Evolutionary conservation across 768 basidiomycete species (phyloP).

Genomic region (Fibroporia radiculosa): DNA sequence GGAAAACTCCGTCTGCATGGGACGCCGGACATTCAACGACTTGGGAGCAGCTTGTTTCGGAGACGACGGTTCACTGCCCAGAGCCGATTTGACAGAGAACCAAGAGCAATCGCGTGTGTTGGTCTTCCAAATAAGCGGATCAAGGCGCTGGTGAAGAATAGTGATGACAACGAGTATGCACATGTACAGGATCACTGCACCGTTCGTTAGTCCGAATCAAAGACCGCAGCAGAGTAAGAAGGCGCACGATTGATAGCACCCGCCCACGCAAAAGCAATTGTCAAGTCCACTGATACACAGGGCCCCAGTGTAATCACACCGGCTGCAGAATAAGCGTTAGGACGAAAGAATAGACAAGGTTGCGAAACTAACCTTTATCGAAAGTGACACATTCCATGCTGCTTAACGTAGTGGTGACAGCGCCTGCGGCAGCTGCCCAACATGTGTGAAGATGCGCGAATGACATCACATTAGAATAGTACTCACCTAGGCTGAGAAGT

Average conservation of each 20-base stretch:
- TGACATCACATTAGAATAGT: neutral
- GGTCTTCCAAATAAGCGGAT: slow-evolving; percentile 44
- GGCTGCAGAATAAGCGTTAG: neutral
- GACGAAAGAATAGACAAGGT: neutral
- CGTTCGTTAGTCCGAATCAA: neutral
- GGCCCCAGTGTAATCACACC: neutral
- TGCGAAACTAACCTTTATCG: neutral
- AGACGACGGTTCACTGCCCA: slow-evolving; percentile 30
- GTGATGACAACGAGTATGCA: slow-evolving; percentile 38
- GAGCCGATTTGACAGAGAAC: slow-evolving; percentile 20
- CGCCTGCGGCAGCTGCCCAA: slow-evolving; percentile 44
- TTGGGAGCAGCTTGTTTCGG: slow-evolving; percentile 27
- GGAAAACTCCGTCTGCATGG: slow-evolving; percentile 24
- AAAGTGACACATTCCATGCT: slow-evolving; percentile 25
- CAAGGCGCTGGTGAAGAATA: slow-evolving; percentile 34
- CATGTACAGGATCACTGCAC: slow-evolving; percentile 52
- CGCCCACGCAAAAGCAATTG: neutral
- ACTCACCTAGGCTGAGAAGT: slow-evolving; percentile 52
- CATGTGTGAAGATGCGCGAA: neutral
- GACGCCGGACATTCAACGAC: slow-evolving; percentile 34
- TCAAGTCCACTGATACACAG: neutral
- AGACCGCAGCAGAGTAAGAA: neutral
- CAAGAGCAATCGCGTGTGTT: slow-evolving; percentile 37
- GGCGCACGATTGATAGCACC: slow-evolving; percentile 9
- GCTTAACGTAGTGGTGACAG: slow-evolving; percentile 35